phyloP scores from a whole-genome alignment of 257 asterid genomes.

The Przewalskia tangutica region DNA sequence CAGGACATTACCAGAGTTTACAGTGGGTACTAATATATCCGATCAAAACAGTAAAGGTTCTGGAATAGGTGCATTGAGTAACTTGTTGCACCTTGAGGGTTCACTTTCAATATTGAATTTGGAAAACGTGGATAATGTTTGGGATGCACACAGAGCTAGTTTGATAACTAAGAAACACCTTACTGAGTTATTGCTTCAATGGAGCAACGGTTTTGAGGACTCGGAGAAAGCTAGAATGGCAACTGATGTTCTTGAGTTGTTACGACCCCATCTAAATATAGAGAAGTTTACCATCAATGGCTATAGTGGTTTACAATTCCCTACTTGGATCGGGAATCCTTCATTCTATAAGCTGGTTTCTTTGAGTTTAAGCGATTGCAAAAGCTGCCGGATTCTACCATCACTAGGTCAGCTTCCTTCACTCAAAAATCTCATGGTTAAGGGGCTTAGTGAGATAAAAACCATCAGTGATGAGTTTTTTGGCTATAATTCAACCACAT shows the following conservation, averaged over 20 bases:
- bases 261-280: constrained; percentile 32
- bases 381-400: constrained; percentile 27
- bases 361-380: constrained; percentile 29
- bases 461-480: constrained; percentile 30
- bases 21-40: not conserved
- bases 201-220: constrained; percentile 27
- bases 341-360: constrained; percentile 23
- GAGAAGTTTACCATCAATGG: constrained; percentile 20
- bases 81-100: constrained; percentile 32
- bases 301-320: constrained; percentile 26
- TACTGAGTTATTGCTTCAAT: constrained; percentile 18
- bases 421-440: constrained; percentile 24
- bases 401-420: constrained; percentile 32
- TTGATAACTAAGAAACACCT: constrained; percentile 19
- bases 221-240: constrained; percentile 18
- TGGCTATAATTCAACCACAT: constrained; percentile 22
- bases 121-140: constrained; percentile 24
- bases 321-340: constrained; percentile 35
- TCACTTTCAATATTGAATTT: constrained; percentile 29
- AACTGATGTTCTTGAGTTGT: constrained; percentile 31
- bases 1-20: not conserved
- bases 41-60: not conserved
- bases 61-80: constrained; percentile 25
- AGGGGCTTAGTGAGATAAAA: constrained; percentile 24
- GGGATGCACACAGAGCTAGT: constrained; percentile 41